Evolutionary conservation across 805 yeast genomes (phyloP).

Genomic region (Wickerhamiella australiensis): DNA sequence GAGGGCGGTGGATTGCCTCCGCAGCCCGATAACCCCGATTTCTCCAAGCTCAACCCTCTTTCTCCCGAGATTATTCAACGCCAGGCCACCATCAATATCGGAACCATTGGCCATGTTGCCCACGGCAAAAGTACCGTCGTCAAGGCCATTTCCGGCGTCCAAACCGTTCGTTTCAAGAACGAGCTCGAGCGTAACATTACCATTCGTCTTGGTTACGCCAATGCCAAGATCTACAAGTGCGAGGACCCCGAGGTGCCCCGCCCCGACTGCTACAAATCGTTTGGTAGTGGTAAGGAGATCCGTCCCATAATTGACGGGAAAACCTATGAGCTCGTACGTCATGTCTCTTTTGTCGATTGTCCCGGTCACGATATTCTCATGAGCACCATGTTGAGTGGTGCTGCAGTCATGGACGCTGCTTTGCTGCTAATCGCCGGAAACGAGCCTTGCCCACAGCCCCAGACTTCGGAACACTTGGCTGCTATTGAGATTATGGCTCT

Average conservation of each 20-base stretch:
- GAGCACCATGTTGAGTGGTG: slow-evolving; percentile 99
- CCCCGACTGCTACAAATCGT: slow-evolving; percentile 91
- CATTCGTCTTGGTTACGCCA: slow-evolving; percentile 96
- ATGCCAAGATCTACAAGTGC: slow-evolving; percentile 94
- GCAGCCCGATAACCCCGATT: slow-evolving; percentile 85
- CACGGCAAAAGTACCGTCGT: slow-evolving; percentile 92
- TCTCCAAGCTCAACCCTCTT: slow-evolving; percentile 66
- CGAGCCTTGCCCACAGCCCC: slow-evolving; percentile 99
- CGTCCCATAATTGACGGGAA: slow-evolving; percentile 81
- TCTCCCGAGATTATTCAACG: slow-evolving; percentile 87
- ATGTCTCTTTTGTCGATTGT: slow-evolving; percentile 97
- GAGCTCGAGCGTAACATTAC: slow-evolving; percentile 98
- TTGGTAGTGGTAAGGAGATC: slow-evolving; percentile 88
- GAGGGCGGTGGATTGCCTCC: slow-evolving; percentile 98
- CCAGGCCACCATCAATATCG: slow-evolving; percentile 98
- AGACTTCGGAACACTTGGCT: slow-evolving; percentile 97
- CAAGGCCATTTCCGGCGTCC: slow-evolving; percentile 95
- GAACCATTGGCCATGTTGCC: slow-evolving; percentile 84
- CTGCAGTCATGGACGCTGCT: slow-evolving; percentile 99
- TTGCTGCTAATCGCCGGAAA: slow-evolving; percentile 91
- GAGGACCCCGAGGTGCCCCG: slow-evolving; percentile 75
- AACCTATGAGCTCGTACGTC: slow-evolving; percentile 82
- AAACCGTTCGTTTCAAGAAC: slow-evolving; percentile 97
- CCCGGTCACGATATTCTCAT: slow-evolving; percentile 99
- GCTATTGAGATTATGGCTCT: slow-evolving; percentile 99